These are phyloP conservation scores for Amphibolis antarctica DNA, from an alignment of 106 monocot genomes.

Conservation along the genomic window DNA sequence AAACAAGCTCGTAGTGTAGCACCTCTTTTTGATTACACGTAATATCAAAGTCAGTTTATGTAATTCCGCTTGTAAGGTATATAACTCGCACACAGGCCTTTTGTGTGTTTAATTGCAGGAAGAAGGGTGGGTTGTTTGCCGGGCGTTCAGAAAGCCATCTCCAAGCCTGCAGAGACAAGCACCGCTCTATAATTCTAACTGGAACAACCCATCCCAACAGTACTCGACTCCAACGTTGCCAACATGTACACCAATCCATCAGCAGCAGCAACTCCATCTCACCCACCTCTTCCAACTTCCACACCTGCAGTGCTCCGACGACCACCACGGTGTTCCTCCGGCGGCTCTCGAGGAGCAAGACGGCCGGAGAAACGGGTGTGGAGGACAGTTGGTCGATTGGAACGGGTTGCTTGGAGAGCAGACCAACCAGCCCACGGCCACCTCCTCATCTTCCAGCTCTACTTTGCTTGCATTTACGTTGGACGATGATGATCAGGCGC, in stretches of 20 bases:
- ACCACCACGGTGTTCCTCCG: not conserved
- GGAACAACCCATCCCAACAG: not conserved
- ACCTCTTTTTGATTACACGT: too few relatives aligned
- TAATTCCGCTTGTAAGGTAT: too few relatives aligned
- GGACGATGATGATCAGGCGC: not conserved
- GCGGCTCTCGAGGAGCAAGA: not conserved
- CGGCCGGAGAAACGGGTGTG: not conserved
- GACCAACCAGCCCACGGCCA: slow-evolving; percentile 1
- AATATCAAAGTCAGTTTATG: too few relatives aligned
- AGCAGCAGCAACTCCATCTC: slow-evolving; percentile 3
- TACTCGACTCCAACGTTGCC: not conserved
- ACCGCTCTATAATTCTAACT: slow-evolving; percentile 1
- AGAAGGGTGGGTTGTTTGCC: slow-evolving; percentile 42
- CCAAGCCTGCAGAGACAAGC: slow-evolving; percentile 12
- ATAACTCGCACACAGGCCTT: not conserved
- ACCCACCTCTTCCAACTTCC: slow-evolving; percentile 22
- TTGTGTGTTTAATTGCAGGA: slow-evolving; percentile 15
- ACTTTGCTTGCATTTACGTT: not conserved
- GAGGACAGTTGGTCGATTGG: slow-evolving; percentile 26
- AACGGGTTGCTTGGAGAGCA: slow-evolving; percentile 15
- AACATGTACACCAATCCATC: not conserved
- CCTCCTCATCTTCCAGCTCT: not conserved
- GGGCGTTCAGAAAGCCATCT: slow-evolving; percentile 32
- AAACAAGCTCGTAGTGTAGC: too few relatives aligned
- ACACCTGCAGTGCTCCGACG: slow-evolving; percentile 6